Evolutionary conservation across 1,284 basidiomycete species (phyloP), one percentile per base, ranked within the genome.

Genomic region (Phellinidium pouzarii): DNA sequence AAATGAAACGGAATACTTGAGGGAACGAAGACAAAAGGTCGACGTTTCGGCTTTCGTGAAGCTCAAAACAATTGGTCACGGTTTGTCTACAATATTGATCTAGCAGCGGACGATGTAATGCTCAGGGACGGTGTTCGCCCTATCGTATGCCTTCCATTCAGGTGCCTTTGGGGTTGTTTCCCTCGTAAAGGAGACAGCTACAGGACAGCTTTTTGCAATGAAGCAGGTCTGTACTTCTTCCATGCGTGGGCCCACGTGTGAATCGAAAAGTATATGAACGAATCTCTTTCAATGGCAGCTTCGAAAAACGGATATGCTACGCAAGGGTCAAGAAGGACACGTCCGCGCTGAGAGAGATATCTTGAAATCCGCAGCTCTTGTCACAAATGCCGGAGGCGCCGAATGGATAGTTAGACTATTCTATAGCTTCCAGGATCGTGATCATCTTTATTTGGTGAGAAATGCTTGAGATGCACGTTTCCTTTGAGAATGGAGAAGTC

Each of bases 321-420:
- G 91, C 45, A 95, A 95, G 71, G 93, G 91, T n/a, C 95, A 98
- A 70, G 94, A 98, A 73, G 94, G 94, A 2, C 93, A 94, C 66
- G 87, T 94, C 60, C 82, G 91, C 31, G 92, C 93, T 31, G 91
- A 95, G 66, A 80, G 92, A 63, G 91, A 95, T 62, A 74, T 94
- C 50, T 80, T 94, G 60, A 89, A 87, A 69, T 84, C 86, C 34
- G 91, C 84, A 37, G 82, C 86, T 27, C 69, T 87, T 61, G 78
- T 87, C 59, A 77, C 77, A 63, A 79, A 83, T 50, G 77, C 82
- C 54, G 77, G 77, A 56, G 78, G 80, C 43, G 82, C 85, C 50
- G 86, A 92, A 61, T 97, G 94, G 93, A 97, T 97, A 62, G 93
- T 97, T 48, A 85, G 85, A 67, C 72, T 99, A 47, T 80, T 87